A percentile compares a stretch with the other conserved stretches of the same genome.
Evolutionary conservation across 352 stramenopile species (phyloP).

Genomic region (Pythium chondricola): DNA sequence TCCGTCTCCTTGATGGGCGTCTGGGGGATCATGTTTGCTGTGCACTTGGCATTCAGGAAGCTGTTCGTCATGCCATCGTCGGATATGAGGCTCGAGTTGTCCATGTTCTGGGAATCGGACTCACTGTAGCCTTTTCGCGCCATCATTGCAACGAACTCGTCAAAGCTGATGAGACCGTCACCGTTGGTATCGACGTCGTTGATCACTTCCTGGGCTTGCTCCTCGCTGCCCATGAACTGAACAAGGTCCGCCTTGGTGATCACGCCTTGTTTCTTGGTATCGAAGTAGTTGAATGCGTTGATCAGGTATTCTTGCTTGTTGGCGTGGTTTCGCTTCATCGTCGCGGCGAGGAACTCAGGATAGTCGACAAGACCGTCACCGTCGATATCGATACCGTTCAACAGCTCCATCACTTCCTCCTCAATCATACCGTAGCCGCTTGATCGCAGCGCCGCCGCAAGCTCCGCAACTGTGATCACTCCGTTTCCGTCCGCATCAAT

Average conservation of each 20-base stretch:
- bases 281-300: conserved; percentile 90
- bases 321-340: conserved; percentile 86
- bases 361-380: conserved; percentile 86
- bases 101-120: conserved; percentile 33
- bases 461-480: conserved; percentile 86
- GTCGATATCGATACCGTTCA: conserved; percentile 89
- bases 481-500: conserved; percentile 84
- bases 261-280: conserved; percentile 78
- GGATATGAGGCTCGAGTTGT: conserved; percentile 36
- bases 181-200: conserved; percentile 87
- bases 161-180: conserved; percentile 90
- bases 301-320: conserved; percentile 86
- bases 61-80: conserved; percentile 52
- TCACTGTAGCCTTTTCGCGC: conserved; percentile 79
- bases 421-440: conserved; percentile 88
- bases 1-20: conserved; percentile 65
- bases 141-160: conserved; percentile 92
- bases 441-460: conserved; percentile 68
- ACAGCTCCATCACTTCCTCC: conserved; percentile 80
- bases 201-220: conserved; percentile 90
- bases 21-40: conserved; percentile 12
- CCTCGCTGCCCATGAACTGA: conserved; percentile 89
- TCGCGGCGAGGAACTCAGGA: conserved; percentile 87
- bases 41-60: conserved; percentile 37
- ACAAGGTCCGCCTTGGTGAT: conserved; percentile 88